A percentile compares a stretch with the other conserved stretches of the same genome.
Conservation (phyloP, 495 filamentous ascomycete species). For the Venustampulla echinocandica region DNA sequence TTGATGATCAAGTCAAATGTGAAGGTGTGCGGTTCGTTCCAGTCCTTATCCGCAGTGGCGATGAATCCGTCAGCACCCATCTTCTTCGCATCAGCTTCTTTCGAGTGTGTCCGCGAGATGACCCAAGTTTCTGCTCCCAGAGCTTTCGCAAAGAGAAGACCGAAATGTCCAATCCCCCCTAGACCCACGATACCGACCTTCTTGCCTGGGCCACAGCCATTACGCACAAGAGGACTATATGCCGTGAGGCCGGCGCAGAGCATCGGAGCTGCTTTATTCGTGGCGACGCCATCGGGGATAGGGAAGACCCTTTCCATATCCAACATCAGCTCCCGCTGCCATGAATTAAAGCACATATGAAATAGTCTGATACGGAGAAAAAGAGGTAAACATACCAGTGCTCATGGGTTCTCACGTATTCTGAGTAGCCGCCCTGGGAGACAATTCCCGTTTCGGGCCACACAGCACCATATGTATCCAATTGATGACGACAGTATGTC, state of each 20-base stretch:
- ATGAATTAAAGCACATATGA: background rate
- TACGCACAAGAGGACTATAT: slow-evolving; percentile 67
- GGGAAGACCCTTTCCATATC: slow-evolving; percentile 45
- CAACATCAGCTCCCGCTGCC: background rate
- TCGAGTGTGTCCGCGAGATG: slow-evolving; percentile 57
- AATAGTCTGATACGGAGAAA: slow-evolving; percentile 9
- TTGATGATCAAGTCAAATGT: slow-evolving; percentile 54
- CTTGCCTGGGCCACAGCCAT: slow-evolving; percentile 68
- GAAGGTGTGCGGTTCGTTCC: slow-evolving; percentile 46
- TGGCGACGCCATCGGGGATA: slow-evolving; percentile 66
- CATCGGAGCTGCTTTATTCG: slow-evolving; percentile 69
- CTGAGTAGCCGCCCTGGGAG: slow-evolving; percentile 46
- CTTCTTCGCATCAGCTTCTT: slow-evolving; percentile 57
- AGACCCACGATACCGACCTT: slow-evolving; percentile 67
- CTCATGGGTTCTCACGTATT: slow-evolving; percentile 46
- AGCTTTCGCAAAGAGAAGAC: slow-evolving; percentile 60
- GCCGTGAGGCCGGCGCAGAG: slow-evolving; percentile 80
- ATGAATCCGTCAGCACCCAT: slow-evolving; percentile 72
- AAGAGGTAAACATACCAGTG: slow-evolving; percentile 32
- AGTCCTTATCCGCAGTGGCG: slow-evolving; percentile 55
- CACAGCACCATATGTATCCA: slow-evolving; percentile 47
- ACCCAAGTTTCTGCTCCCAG: slow-evolving; percentile 63
- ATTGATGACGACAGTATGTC: slow-evolving; percentile 45
- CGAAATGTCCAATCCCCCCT: slow-evolving; percentile 70
- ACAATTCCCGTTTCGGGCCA: slow-evolving; percentile 46